These are phyloP conservation scores for Backusella circina DNA, from an alignment of 192 early-diverging fungal species.

Conservation along the genomic window DNA sequence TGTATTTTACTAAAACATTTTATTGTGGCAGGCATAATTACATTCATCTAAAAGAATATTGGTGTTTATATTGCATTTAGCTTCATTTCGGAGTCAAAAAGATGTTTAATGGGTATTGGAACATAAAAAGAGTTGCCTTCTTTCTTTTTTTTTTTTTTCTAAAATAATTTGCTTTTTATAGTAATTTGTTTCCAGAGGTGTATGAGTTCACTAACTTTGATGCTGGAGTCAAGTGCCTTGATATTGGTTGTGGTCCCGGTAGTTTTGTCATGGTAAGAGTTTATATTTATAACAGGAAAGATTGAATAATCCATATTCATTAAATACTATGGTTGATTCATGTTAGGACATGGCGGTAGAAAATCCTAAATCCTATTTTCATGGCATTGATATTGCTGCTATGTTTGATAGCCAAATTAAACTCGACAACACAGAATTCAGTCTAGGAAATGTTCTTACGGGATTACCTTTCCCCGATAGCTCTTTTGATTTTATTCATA, in stretches of 20 bases:
- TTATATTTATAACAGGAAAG: neutral
- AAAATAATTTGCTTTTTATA: neutral
- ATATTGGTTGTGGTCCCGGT: slow-evolving; percentile 27
- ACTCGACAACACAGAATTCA: slow-evolving; percentile 19
- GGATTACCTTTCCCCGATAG: slow-evolving; percentile 27
- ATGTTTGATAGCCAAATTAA: slow-evolving; percentile 10
- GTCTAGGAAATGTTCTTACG: slow-evolving; percentile 13
- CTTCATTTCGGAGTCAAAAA: slow-evolving; percentile 26
- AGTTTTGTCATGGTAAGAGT: slow-evolving; percentile 18
- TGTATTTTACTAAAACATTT: neutral
- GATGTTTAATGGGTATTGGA: slow-evolving; percentile 17
- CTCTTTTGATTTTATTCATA: slow-evolving; percentile 24
- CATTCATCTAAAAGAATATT: neutral
- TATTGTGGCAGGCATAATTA: neutral
- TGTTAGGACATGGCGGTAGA: slow-evolving; percentile 17
- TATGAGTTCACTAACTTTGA: neutral
- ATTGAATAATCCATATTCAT: neutral
- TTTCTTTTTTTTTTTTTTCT: neutral
- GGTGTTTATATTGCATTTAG: neutral
- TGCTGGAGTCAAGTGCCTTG: slow-evolving; percentile 13
- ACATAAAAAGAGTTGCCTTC: neutral
- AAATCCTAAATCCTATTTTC: slow-evolving; percentile 11
- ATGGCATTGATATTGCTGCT: slow-evolving; percentile 21
- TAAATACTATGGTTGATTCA: neutral
- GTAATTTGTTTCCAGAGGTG: neutral